Base-by-base conservation (phyloP, 805 yeast species). In the Maudiozyma saulgeensis region DNA sequence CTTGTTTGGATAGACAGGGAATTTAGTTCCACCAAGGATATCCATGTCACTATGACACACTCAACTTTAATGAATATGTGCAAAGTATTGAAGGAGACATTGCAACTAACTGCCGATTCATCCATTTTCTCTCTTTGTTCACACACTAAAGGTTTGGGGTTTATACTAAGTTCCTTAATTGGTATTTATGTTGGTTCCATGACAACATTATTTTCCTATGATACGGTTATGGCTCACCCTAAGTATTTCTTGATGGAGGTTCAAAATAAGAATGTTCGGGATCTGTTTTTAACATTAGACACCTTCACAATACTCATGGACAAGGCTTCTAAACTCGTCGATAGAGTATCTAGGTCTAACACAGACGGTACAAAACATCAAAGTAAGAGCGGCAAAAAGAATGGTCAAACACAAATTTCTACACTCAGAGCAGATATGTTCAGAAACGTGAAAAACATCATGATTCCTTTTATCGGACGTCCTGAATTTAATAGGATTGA, bases 181-280 rank as follows among this genome's bases (percentile, higher is more conserved):
- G 99, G 99, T 5, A 81, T 84, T 0, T 93, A 82, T 59, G 69
- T 87, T 49, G 99, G 99, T 0, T 79, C 93, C 0, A 77, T 95
- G 0, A 91, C 99, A 0, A 82, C 83, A 54, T 69, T 90, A 44
- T 79, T 88, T 48, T 78, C 93, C 2, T 89, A 95, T 0, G 76
- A 81, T 9, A 89, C 85, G 51, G 88, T 80, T 61, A 85, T 86
- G 2, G 74, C 78, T 21, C 81, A 84, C 59, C 95, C 98, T 1
- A 69, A 77, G 8, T 72, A 81, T 1, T 86, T 87, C 56, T 86
- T 80, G 61, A 68, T 81, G 48, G 77, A 89, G 0, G 64, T 88
- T 7, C 79, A 95, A 8, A 76, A 89, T 46, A 79, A 82, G 64
- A 86, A 82, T 61, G 86, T 93, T 39, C 88, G 87, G 58, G 96